These are phyloP conservation scores for Corymbia maculata DNA, from an alignment of 345 rosid genomes.

Conservation along the genomic window DNA sequence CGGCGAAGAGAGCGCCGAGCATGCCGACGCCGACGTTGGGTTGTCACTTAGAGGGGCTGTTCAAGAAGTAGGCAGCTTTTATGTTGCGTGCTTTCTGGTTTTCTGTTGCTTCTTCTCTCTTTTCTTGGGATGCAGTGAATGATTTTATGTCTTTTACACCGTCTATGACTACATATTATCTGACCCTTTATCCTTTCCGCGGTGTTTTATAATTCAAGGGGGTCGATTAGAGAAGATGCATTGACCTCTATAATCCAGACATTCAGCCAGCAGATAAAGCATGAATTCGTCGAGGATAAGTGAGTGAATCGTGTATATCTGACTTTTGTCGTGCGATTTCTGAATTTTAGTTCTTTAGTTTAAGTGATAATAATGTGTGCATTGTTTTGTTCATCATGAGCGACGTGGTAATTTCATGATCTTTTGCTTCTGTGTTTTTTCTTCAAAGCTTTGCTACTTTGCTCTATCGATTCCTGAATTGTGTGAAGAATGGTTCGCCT, in stretches of 20 bases:
- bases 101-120: background rate
- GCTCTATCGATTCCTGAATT: background rate
- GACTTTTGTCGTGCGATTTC: background rate
- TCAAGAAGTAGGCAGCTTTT: background rate
- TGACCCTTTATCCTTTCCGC: background rate
- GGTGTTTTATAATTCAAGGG: background rate
- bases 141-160: background rate
- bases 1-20: background rate
- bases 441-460: background rate
- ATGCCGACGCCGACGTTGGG: background rate
- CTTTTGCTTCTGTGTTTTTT: background rate
- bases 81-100: background rate
- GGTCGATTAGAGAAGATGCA: constrained; percentile 1
- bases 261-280: background rate
- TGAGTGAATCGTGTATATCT: background rate
- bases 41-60: background rate
- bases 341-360: background rate
- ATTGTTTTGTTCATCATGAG: background rate
- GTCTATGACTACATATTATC: background rate
- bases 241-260: background rate
- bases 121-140: background rate
- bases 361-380: background rate
- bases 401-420: background rate
- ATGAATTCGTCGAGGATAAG: constrained; percentile 5
- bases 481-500: background rate